phyloP scores from a whole-genome alignment of 2,329 filamentous ascomycete genomes.

The Microdochium trichocladiopsis region DNA sequence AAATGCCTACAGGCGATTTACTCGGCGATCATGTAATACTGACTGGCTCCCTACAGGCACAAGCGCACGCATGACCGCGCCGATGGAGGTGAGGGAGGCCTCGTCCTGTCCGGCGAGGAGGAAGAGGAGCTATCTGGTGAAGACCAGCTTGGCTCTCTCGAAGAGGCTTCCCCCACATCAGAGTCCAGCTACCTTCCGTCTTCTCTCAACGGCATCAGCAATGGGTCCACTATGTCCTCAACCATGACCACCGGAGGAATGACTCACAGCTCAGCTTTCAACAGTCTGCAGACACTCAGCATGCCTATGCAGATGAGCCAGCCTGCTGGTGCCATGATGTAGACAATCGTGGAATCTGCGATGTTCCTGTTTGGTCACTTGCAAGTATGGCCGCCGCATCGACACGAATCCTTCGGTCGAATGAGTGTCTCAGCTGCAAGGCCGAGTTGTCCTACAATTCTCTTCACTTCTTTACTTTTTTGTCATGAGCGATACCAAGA shows the following conservation, averaged over 20 bases:
- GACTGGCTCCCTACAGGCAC: conserved; percentile 49
- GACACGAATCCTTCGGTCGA: conserved; percentile 7
- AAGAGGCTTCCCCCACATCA: conserved; percentile 70
- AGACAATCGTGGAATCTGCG: conserved; percentile 7
- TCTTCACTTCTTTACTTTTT: conserved; percentile 5
- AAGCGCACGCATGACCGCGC: conserved; percentile 67
- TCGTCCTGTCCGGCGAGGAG: conserved; percentile 72
- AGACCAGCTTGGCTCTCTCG: conserved; percentile 73
- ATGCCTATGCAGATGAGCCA: conserved; percentile 60
- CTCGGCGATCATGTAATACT: neutral
- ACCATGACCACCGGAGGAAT: conserved; percentile 18
- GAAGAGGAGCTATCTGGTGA: conserved; percentile 79
- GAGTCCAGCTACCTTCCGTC: conserved; percentile 54
- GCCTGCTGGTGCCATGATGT: conserved; percentile 33
- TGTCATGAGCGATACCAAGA: conserved; percentile 8
- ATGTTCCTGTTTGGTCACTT: too few relatives aligned
- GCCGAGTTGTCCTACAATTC: conserved; percentile 11
- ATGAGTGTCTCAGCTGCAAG: conserved; percentile 6
- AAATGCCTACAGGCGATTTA: neutral
- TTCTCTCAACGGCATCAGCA: conserved; percentile 40
- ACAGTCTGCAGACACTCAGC: conserved; percentile 53
- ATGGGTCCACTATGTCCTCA: conserved; percentile 21
- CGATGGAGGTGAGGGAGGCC: conserved; percentile 49
- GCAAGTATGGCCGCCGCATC: conserved; percentile 10
- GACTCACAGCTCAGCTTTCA: conserved; percentile 35